Conservation (phyloP, 1,284 basidiomycete genomes). For the Hypsizygus ulmarius region DNA sequence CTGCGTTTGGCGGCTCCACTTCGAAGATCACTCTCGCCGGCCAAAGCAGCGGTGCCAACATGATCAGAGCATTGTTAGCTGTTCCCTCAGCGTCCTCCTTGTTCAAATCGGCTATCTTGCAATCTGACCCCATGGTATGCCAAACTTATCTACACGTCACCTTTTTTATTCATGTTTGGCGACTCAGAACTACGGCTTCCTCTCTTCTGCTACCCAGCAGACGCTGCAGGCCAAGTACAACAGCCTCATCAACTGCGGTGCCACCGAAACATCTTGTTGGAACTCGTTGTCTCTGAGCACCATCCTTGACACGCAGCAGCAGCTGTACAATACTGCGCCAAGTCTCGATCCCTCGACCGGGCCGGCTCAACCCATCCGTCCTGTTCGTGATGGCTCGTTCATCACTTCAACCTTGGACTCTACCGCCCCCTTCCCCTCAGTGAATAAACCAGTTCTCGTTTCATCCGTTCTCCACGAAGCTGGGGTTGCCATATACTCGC, state of each 20-base stretch:
- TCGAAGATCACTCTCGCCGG: constrained; percentile 80
- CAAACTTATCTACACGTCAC: background rate
- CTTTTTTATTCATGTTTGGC: background rate
- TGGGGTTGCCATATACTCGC: constrained; percentile 53
- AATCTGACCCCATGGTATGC: constrained; percentile 82
- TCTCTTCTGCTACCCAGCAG: constrained; percentile 51
- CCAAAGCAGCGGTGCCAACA: constrained; percentile 81
- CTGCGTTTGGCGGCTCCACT: constrained; percentile 67
- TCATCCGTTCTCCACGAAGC: constrained; percentile 73
- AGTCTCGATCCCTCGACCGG: constrained; percentile 53
- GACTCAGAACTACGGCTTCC: constrained; percentile 69
- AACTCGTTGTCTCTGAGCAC: constrained; percentile 45
- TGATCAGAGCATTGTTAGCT: constrained; percentile 76
- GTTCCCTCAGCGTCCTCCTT: constrained; percentile 61
- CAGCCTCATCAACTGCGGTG: constrained; percentile 43
- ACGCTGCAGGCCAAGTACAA: constrained; percentile 57
- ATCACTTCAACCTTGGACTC: constrained; percentile 60
- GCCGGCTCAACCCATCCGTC: constrained; percentile 55
- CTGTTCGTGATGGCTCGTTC: constrained; percentile 57
- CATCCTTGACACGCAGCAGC: constrained; percentile 49
- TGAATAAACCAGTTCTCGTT: constrained; percentile 65
- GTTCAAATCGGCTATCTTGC: constrained; percentile 74
- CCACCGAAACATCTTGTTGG: constrained; percentile 50
- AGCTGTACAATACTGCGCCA: constrained; percentile 40
- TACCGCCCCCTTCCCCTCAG: constrained; percentile 49